A percentile compares a stretch with the other conserved stretches of the same genome.
Conservation (phyloP, 169 alveolate genomes). For the Plasmodium chabaudi region DNA sequence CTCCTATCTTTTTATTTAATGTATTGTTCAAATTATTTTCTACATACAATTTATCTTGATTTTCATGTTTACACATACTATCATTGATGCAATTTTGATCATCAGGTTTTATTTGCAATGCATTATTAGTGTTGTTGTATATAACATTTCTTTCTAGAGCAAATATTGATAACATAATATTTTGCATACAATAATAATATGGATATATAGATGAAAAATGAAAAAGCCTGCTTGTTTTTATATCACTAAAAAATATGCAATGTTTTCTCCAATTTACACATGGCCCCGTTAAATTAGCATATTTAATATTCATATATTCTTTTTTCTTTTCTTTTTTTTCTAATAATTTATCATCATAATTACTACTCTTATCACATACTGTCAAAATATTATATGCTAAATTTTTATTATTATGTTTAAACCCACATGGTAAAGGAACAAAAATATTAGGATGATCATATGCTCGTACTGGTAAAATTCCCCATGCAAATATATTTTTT, state of each 20-base stretch:
- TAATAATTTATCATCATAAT: constrained; percentile 38
- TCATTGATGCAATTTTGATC: neutral
- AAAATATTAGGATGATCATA: constrained; percentile 88
- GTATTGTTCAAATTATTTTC: neutral
- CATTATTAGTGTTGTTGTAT: constrained; percentile 32
- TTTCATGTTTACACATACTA: neutral
- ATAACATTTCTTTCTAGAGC: constrained; percentile 57
- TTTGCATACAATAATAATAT: constrained; percentile 46
- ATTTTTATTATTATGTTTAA: constrained; percentile 83
- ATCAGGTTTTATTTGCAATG: neutral
- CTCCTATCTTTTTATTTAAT: neutral
- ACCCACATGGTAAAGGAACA: constrained; percentile 93
- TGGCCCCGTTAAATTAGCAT: constrained; percentile 83
- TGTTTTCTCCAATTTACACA: constrained; percentile 82
- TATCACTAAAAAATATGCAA: constrained; percentile 67
- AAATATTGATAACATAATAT: constrained; percentile 33
- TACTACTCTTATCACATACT: constrained; percentile 27
- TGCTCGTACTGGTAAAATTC: constrained; percentile 92
- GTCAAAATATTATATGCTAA: constrained; percentile 80
- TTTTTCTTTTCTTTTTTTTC: constrained; percentile 79
- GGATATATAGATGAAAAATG: constrained; percentile 26
- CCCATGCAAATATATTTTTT: constrained; percentile 89
- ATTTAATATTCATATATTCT: constrained; percentile 84
- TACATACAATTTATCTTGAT: too few relatives aligned
- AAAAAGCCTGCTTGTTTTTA: constrained; percentile 22